Evolutionary conservation across 1,284 basidiomycete species (phyloP).

Genomic region (Cryptococcus deneoformans): DNA sequence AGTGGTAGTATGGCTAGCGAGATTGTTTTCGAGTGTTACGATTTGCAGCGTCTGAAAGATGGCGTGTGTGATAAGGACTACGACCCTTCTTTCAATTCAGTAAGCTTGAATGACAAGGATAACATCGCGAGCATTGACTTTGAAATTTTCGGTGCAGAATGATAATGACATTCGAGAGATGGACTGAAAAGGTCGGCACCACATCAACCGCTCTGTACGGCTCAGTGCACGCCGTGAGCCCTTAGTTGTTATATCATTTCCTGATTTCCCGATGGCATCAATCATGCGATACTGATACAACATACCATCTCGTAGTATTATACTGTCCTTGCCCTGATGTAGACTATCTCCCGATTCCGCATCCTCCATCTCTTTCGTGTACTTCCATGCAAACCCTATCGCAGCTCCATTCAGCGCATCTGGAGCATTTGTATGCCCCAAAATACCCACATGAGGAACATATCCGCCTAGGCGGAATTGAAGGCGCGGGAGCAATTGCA

Average conservation of each 20-base stretch:
- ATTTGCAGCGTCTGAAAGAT: background rate
- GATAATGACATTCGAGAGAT: too few relatives aligned
- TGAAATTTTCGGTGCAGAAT: too few relatives aligned
- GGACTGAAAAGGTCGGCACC: too few relatives aligned
- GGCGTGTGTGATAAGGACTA: background rate
- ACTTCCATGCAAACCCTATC: conserved; percentile 28
- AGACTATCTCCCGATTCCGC: conserved; percentile 32
- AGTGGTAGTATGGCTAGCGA: background rate
- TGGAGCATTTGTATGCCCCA: conserved; percentile 34
- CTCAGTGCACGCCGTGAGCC: background rate
- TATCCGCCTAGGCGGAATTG: conserved; percentile 26
- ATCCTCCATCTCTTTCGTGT: conserved; percentile 45
- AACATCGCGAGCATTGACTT: too few relatives aligned
- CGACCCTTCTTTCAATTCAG: background rate
- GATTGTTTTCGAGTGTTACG: background rate
- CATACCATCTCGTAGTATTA: too few relatives aligned
- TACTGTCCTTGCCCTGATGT: background rate
- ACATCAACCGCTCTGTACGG: too few relatives aligned
- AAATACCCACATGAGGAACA: conserved; percentile 44
- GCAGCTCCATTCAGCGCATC: conserved; percentile 45
- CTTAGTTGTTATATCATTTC: background rate
- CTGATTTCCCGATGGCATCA: background rate
- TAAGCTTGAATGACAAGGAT: too few relatives aligned
- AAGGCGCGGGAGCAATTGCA: conserved; percentile 27
- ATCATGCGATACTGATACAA: background rate